phyloP scores from a whole-genome alignment of 495 filamentous ascomycete species.

The Pseudevernia furfuracea region DNA sequence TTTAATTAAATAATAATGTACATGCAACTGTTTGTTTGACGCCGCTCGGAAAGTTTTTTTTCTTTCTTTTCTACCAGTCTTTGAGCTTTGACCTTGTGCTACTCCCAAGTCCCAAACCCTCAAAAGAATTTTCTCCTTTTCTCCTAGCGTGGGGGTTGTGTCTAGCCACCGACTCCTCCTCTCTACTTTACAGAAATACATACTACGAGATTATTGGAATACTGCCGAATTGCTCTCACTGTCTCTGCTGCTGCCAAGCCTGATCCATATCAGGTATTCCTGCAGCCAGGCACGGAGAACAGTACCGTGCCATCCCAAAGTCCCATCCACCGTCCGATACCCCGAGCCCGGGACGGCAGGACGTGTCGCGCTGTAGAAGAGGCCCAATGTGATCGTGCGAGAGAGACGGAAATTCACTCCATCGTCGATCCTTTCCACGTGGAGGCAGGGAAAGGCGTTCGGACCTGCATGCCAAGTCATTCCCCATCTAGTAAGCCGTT shows the following conservation, averaged over 20 bases:
- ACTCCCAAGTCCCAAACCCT: background rate
- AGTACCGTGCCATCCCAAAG: background rate
- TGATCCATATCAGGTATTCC: background rate
- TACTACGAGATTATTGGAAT: background rate
- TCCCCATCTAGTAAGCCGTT: background rate
- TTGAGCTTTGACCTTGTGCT: slow-evolving; percentile 16
- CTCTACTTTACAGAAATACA: background rate
- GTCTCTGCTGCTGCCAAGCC: background rate
- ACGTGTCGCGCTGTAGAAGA: background rate
- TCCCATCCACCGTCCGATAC: background rate
- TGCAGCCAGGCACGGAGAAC: background rate
- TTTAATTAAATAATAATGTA: no score
- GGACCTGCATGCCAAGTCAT: slow-evolving; percentile 17
- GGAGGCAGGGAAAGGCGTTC: slow-evolving; percentile 12
- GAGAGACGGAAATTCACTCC: background rate
- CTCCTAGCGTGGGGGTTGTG: slow-evolving; percentile 5
- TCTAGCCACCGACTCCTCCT: background rate
- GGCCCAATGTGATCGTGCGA: slow-evolving; percentile 3
- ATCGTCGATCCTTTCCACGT: slow-evolving; percentile 13
- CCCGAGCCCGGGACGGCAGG: background rate
- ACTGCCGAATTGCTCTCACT: background rate
- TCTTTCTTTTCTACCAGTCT: slow-evolving; percentile 6
- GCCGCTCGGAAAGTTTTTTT: slow-evolving; percentile 12
- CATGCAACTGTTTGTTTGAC: slow-evolving; percentile 1
- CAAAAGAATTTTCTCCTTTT: slow-evolving; percentile 4